These are phyloP conservation scores for Kluyveromyces nonfermentans DNA, from an alignment of 805 yeast genomes.

Conservation along the genomic window DNA sequence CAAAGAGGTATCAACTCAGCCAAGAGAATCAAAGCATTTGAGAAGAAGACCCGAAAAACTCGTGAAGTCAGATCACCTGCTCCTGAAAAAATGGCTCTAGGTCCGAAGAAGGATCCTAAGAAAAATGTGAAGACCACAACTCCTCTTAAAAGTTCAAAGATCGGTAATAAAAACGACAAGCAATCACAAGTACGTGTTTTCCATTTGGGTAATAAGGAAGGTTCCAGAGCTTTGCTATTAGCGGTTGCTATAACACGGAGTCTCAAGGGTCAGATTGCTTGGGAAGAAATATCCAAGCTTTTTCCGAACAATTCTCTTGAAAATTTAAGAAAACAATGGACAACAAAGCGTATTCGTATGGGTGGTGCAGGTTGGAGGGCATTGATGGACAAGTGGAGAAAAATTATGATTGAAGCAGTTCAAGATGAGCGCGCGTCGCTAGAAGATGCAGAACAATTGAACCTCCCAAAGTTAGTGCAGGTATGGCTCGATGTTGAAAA, in stretches of 20 bases:
- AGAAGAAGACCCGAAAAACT: conserved; percentile 7
- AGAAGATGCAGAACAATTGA: conserved; percentile 41
- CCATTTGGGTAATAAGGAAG: conserved; percentile 31
- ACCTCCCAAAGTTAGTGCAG: conserved; percentile 43
- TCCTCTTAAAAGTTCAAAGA: background rate
- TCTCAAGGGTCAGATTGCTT: conserved; percentile 51
- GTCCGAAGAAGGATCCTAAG: background rate
- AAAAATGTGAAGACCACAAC: background rate
- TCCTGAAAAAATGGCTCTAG: background rate
- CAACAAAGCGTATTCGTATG: conserved; percentile 42
- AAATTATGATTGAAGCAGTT: conserved; percentile 49
- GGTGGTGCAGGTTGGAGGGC: conserved; percentile 51
- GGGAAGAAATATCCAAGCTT: conserved; percentile 47
- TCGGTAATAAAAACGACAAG: background rate
- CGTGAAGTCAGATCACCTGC: background rate
- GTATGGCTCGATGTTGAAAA: conserved; percentile 57
- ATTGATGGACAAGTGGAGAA: conserved; percentile 54
- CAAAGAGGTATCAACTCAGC: conserved; percentile 24
- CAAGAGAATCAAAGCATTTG: conserved; percentile 24
- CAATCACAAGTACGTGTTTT: conserved; percentile 6
- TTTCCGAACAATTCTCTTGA: conserved; percentile 36
- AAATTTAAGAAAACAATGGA: conserved; percentile 56
- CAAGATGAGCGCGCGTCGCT: conserved; percentile 42
- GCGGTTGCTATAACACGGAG: conserved; percentile 62
- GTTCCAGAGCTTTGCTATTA: conserved; percentile 48